A percentile compares a stretch with the other conserved stretches of the same genome.
These are phyloP conservation scores for Meyerozyma athensensis DNA, from an alignment of 1,139 yeast genomes.

Conservation along the genomic window DNA sequence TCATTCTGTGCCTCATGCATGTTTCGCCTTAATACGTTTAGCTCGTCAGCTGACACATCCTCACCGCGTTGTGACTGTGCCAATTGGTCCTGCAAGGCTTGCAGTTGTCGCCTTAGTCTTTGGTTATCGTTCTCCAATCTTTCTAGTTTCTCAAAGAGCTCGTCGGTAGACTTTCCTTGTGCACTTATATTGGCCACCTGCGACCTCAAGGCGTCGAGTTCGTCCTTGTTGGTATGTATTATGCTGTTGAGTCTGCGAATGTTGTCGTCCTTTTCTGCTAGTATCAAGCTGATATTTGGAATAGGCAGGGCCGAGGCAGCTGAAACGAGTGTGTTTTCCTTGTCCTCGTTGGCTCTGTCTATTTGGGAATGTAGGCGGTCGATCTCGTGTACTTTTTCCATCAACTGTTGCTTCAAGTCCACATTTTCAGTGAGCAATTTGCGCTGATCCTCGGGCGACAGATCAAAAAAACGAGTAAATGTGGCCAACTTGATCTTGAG, in stretches of 20 bases:
- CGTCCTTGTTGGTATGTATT: conserved; percentile 6
- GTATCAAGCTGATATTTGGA: conserved; percentile 3
- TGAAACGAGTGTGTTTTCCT: background rate
- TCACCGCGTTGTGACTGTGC: background rate
- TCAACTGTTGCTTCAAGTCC: conserved; percentile 35
- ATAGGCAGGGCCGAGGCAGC: background rate
- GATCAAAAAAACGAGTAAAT: conserved; percentile 43
- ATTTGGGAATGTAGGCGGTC: conserved; percentile 6
- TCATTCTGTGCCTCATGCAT: background rate
- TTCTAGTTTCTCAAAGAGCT: conserved; percentile 10
- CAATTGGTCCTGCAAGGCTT: background rate
- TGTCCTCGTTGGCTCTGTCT: background rate
- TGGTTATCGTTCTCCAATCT: conserved; percentile 10
- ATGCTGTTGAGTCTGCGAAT: conserved; percentile 7
- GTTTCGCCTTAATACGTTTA: background rate
- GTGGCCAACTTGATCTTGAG: conserved; percentile 56
- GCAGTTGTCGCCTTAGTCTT: background rate
- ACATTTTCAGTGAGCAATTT: conserved; percentile 36
- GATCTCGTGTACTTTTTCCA: conserved; percentile 17
- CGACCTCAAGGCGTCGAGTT: conserved; percentile 3
- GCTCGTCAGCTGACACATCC: too few relatives aligned
- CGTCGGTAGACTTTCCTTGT: conserved; percentile 7
- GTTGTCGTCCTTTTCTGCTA: conserved; percentile 9
- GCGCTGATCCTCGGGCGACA: conserved; percentile 40
- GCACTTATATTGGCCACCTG: conserved; percentile 1